Percentiles rank a stretch among this genome's conserved stretches.
These are phyloP conservation scores for Halenospora varia DNA, from an alignment of 495 filamentous ascomycete genomes.

Conservation along the genomic window DNA sequence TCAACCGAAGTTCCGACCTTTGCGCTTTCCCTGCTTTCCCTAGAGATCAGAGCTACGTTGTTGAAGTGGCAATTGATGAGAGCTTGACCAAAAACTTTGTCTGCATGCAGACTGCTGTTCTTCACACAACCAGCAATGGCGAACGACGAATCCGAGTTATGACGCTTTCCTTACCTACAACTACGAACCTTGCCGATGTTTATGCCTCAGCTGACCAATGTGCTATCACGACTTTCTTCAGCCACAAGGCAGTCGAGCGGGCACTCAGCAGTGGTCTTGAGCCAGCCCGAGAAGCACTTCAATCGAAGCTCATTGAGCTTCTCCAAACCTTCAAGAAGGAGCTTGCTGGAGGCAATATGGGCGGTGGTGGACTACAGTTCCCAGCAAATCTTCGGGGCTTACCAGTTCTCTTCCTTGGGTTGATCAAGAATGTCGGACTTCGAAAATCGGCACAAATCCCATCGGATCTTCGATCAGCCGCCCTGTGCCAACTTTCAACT, in stretches of 20 bases:
- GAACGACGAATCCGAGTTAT: constrained; percentile 91
- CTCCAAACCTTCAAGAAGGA: constrained; percentile 96
- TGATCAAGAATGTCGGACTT: constrained; percentile 95
- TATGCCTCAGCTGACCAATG: constrained; percentile 94
- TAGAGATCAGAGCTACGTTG: constrained; percentile 95
- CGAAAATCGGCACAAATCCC: constrained; percentile 95
- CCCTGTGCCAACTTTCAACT: constrained; percentile 88
- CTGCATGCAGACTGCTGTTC: constrained; percentile 92
- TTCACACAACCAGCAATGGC: constrained; percentile 97
- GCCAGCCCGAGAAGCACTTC: constrained; percentile 82
- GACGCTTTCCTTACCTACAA: constrained; percentile 90
- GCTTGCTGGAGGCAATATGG: constrained; percentile 91
- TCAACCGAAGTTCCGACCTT: constrained; percentile 94
- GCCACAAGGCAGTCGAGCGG: constrained; percentile 94
- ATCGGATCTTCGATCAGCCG: constrained; percentile 89
- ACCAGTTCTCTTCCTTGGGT: constrained; percentile 82
- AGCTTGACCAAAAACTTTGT: constrained; percentile 88
- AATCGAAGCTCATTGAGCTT: constrained; percentile 87
- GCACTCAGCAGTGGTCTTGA: constrained; percentile 83
- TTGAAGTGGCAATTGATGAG: constrained; percentile 97
- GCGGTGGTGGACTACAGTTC: constrained; percentile 88
- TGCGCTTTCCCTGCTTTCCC: constrained; percentile 98
- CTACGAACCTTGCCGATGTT: constrained; percentile 80
- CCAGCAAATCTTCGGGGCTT: constrained; percentile 85
- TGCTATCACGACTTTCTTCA: constrained; percentile 90